Evolutionary conservation across 2,329 filamentous ascomycete genomes (phyloP), one percentile per base, ranked within the genome.

Genomic region (Colletotrichum plurivorum): DNA sequence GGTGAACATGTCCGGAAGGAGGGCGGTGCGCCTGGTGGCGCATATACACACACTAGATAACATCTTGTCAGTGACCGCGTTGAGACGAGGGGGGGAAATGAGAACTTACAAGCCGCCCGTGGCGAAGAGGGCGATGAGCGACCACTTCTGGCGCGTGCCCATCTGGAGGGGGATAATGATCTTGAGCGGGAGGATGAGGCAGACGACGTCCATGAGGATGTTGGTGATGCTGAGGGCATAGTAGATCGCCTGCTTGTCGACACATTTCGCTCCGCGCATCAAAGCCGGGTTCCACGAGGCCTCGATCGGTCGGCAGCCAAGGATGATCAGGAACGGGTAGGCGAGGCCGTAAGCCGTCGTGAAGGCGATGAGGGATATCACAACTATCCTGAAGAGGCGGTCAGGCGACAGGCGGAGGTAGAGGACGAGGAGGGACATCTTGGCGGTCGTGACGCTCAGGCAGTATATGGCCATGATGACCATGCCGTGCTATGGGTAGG

Each of bases 331-430:
- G 10, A 66, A 45, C 5, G 52, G 31, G 25, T 66, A 69, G 5
- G 79, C 71, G 25, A 81, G 69, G 10, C 74, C 72, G 62, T 77
- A 77, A 22, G 77, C 46, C 15, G 75, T 71, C 39, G 81, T 75
- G 36, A 81, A 31, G 10, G 64, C 68, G 1, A 75, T 76, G 27
- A 81, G 71, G 7, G 73, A 58, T 20, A 75, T 56, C 15, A 80
- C 77, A n/a, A 78, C 71, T 36, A 71, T 74, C 9, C 76, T 76
- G 65, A 79, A 78, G 45, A 73, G 73, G 18, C 72, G 74, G 5
- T 73, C 72, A 1, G 76, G 77, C 78, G 71, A 70, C 9, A 71
- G 60, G 16, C 70, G 70, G n/a, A 69, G 48, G 39, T 71, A 71
- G 2, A 71, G 49, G 13, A 67, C 57, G 10, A 71, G 68, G 1